These are phyloP conservation scores for Alternaria alternata DNA, from an alignment of 2,329 filamentous ascomycete genomes.

Conservation along the genomic window DNA sequence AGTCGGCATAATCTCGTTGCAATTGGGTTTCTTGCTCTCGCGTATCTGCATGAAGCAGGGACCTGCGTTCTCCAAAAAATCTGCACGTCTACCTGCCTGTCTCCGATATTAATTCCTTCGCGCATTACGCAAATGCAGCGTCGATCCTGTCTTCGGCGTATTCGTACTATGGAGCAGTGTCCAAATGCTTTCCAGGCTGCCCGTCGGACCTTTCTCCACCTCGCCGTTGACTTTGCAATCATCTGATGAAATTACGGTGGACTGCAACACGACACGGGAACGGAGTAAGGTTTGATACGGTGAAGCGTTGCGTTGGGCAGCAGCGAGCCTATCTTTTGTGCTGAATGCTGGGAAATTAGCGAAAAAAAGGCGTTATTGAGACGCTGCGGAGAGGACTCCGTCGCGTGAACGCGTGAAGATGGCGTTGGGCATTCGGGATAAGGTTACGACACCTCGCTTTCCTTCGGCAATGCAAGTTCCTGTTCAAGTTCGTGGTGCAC, in stretches of 20 bases:
- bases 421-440: not conserved
- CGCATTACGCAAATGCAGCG: not conserved
- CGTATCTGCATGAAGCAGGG: not conserved
- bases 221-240: not conserved
- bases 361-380: not conserved
- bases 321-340: not conserved
- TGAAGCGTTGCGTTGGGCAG: constrained; percentile 9
- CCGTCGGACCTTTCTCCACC: not conserved
- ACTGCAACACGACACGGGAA: not conserved
- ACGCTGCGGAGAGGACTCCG: constrained; percentile 7
- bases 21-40: not conserved
- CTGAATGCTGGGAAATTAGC: not conserved
- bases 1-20: not conserved
- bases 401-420: not conserved
- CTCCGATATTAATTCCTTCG: not conserved
- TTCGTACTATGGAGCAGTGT: not conserved
- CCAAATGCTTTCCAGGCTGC: not conserved
- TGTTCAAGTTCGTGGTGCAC: not conserved
- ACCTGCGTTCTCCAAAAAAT: not conserved
- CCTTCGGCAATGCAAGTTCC: constrained; percentile 4
- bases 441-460: constrained; percentile 10
- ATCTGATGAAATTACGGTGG: constrained; percentile 1
- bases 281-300: constrained; percentile 5
- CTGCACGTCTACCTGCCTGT: not conserved
- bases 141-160: not conserved